Conservation (phyloP, 371 early-diverging fungal genomes). For the Phascolomyces articulosus region DNA sequence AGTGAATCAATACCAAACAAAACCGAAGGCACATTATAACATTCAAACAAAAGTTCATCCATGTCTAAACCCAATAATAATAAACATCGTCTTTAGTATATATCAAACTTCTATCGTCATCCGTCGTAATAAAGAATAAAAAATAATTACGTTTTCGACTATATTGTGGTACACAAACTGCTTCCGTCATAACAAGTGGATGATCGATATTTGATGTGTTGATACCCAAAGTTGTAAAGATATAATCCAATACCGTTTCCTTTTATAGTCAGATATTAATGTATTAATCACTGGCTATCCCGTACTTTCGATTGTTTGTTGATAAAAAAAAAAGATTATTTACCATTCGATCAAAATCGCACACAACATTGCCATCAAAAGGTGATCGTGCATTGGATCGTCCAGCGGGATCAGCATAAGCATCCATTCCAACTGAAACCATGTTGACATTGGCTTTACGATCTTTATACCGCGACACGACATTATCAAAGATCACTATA, state of each 20-base stretch:
- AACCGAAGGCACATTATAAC: slow-evolving; percentile 77
- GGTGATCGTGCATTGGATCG: slow-evolving; percentile 72
- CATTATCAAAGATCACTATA: slow-evolving; percentile 80
- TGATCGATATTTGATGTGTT: slow-evolving; percentile 67
- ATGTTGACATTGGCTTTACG: slow-evolving; percentile 62
- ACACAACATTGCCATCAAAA: slow-evolving; percentile 76
- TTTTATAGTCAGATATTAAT: slow-evolving; percentile 20
- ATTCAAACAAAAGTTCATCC: slow-evolving; percentile 88
- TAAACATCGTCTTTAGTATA: not conserved
- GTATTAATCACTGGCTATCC: not conserved
- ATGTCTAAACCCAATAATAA: slow-evolving; percentile 49
- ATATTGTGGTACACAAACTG: slow-evolving; percentile 74
- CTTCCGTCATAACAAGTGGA: slow-evolving; percentile 87
- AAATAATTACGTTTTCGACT: slow-evolving; percentile 66
- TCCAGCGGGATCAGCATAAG: slow-evolving; percentile 70
- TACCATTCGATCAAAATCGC: slow-evolving; percentile 75
- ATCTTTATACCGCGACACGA: slow-evolving; percentile 81
- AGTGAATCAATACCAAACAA: slow-evolving; percentile 86
- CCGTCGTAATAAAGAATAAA: too few species aligned
- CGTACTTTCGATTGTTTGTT: too few species aligned
- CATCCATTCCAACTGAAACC: slow-evolving; percentile 79
- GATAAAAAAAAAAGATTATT: too few species aligned
- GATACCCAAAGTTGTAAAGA: slow-evolving; percentile 81
- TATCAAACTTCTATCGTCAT: too few species aligned
- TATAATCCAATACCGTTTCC: slow-evolving; percentile 86